A percentile compares a stretch with the other conserved stretches of the same genome.
phyloP scores from a whole-genome alignment of 2,329 filamentous ascomycete genomes.

The Calonectria multiphialidica region DNA sequence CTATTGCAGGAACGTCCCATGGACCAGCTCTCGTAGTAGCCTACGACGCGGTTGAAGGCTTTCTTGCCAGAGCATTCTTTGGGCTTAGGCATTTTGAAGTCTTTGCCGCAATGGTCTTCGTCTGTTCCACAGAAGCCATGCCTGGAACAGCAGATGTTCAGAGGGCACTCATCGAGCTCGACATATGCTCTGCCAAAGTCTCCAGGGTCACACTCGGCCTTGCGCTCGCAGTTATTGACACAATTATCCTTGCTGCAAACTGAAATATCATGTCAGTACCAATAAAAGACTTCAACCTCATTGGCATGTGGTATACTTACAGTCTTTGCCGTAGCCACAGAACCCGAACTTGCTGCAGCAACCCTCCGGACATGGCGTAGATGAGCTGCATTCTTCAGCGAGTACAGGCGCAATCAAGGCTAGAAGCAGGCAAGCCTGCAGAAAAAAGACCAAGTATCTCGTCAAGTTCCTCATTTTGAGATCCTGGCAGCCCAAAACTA shows the following conservation, averaged over 20 bases:
- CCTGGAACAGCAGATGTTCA: constrained; percentile 27
- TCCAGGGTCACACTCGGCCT: constrained; percentile 21
- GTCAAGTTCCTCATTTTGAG: neutral
- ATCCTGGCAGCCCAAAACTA: neutral
- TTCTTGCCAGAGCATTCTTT: constrained; percentile 10
- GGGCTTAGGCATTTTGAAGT: too few species aligned
- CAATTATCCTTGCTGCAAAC: constrained; percentile 5
- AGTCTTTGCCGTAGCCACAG: too few species aligned
- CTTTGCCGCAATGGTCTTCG: neutral
- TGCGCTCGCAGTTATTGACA: constrained; percentile 15
- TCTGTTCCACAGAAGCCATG: constrained; percentile 27
- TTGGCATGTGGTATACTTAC: too few species aligned
- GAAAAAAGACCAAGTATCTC: neutral
- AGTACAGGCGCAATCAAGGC: neutral
- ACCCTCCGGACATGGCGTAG: too few species aligned
- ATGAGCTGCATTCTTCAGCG: neutral
- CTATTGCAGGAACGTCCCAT: neutral
- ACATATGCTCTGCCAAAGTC: constrained; percentile 6
- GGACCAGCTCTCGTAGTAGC: constrained; percentile 28
- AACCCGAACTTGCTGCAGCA: too few species aligned
- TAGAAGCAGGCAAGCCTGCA: neutral
- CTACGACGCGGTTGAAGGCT: constrained; percentile 4
- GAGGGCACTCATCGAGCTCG: constrained; percentile 9
- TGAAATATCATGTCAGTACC: neutral
- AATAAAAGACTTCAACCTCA: too few species aligned